These are phyloP conservation scores for Aurinia saxatilis DNA, from an alignment of 345 rosid species.

Conservation along the genomic window DNA sequence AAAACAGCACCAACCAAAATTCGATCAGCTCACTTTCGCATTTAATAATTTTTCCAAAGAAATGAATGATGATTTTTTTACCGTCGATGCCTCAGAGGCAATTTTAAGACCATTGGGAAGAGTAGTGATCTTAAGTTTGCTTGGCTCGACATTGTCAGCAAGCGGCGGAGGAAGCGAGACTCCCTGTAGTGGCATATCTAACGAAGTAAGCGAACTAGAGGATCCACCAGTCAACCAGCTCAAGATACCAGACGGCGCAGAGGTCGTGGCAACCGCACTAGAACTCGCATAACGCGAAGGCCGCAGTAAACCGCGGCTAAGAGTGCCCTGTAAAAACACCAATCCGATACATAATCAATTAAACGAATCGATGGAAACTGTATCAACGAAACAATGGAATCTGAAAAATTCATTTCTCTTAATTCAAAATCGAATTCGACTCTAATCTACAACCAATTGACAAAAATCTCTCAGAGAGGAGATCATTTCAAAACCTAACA, in stretches of 20 bases:
- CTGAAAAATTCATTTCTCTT: background rate
- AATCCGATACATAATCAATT: background rate
- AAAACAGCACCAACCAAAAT: constrained; percentile 8
- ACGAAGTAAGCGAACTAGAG: constrained; percentile 39
- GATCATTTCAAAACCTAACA: background rate
- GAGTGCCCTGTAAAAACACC: constrained; percentile 36
- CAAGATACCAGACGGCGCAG: constrained; percentile 47
- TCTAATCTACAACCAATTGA: background rate
- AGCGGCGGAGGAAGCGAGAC: constrained; percentile 48
- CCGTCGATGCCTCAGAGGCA: constrained; percentile 60
- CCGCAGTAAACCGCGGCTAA: constrained; percentile 35
- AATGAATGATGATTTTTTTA: background rate
- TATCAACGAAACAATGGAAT: too few species aligned
- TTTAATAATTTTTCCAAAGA: background rate
- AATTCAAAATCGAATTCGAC: background rate
- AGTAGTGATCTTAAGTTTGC: constrained; percentile 45
- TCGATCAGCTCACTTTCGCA: background rate
- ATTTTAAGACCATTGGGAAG: constrained; percentile 70
- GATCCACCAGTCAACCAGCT: constrained; percentile 61
- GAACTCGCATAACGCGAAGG: constrained; percentile 47
- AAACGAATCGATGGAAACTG: background rate
- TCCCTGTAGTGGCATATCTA: constrained; percentile 52
- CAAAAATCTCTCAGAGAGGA: background rate
- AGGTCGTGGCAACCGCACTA: constrained; percentile 38
- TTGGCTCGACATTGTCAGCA: constrained; percentile 60